Evolutionary conservation across 306 rosid genomes (phyloP), one percentile per base, ranked within the genome.

Genomic region (Bauhinia variegata): DNA sequence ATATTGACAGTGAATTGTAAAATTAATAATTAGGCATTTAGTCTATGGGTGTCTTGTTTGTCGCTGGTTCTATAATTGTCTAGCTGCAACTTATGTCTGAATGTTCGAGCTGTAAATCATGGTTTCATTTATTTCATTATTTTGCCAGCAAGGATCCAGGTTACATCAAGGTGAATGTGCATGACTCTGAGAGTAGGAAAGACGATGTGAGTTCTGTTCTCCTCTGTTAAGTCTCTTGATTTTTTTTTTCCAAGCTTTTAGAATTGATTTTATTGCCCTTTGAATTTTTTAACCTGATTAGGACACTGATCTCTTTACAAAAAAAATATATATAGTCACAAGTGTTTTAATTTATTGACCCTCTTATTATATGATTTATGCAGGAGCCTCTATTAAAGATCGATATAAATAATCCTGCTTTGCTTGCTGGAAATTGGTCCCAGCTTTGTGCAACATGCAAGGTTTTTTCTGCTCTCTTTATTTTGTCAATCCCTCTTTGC

Each of bases 61-160:
- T 33, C 19, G 54, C 49, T 68, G 50, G 14, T 46, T 15, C 5
- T 36, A 39, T 63, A 33, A 64, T n/a, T n/a, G 38, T 60, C 30
- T 72, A 57, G 56, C 57, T 62, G 61, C 50, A 54, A 31, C 41
- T 41, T 63, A 41, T 48, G 54, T 65, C 19, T 48, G 52, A 39
- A 34, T 32, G 17, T 19, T 51, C 46, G 53, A n/a, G 38, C 18
- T 19, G 12, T 44, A 10, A 12, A 28, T 65, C 41, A 34, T 76
- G 19, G 47, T 59, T 52, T 58, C 58, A 31, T 49, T 49, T 60
- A 12, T 44, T 44, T 60, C 33, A 28, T 70, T 65, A 31, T 60
- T 43, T 70, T 80, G 59, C 83, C 95, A 95, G 99, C 79, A 95
- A 90, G 78, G 97, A 95, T 86, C 99, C 99, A 16, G 99, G 99